Base-by-base conservation (phyloP, 2,329 filamentous ascomycete genomes). In the Aspergillus sp. region DNA sequence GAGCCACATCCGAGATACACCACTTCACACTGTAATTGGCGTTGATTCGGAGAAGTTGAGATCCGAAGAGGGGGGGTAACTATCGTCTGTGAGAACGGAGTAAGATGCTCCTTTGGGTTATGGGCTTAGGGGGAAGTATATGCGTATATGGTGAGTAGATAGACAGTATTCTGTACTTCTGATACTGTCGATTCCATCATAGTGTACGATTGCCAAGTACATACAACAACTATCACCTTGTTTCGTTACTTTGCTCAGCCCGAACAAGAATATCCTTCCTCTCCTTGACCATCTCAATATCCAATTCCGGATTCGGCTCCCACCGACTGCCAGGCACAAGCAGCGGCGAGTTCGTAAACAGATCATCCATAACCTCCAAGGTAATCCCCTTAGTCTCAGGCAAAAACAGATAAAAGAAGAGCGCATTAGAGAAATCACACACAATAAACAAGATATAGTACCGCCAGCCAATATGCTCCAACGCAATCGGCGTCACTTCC, bases 391-490 rank as follows among this genome's bases (percentile, higher is more conserved):
- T 61, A 0, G 56, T 61, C 61, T 62, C 61, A 0, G 61, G 58
- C 15, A 62, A 17, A 20, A 54, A 59, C n/a, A 50, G 40, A 20
- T 37, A 61, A 4, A 61, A 20, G 8, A 48, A 50, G 17, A 48
- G 15, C 8, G 56, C 37, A 2, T 47, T 37, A 9, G 33, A 45
- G 17, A 53, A 45, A 24, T 33, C 40, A 27, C 40, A 53, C 27
- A 34, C 40, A 11, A 58, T 51, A 34, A 72, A 65, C n/a, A 72
- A 12, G 19, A 54, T 24, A 24, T 53, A 53, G 17, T 53, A 53
- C 40, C 51, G 40, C 51, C 54, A 56, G 17, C 54, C 54, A 19
- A 56, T 56, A 1, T 8, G 12, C 54, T 56, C 54, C 39, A 56
- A 24, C 24, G 54, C 54, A 27, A 56, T 34, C 8, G 54, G 54